Conservation (phyloP, 192 early-diverging fungal genomes). For the Lunasporangiospora selenospora region DNA sequence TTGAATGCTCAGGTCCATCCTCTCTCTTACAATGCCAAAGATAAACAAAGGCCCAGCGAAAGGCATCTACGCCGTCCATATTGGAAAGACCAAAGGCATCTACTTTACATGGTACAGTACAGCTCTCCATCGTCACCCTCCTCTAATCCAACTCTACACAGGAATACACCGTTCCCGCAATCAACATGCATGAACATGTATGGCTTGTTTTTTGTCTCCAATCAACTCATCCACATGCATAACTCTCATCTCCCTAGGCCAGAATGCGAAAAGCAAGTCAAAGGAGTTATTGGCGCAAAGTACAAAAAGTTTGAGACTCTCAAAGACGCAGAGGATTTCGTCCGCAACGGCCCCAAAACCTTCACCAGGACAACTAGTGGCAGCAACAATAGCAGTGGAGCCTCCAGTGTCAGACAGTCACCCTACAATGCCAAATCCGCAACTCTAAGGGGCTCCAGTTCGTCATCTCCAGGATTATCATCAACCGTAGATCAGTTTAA, state of each 20-base stretch:
- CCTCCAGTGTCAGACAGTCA: neutral
- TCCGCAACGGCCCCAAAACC: conserved; percentile 21
- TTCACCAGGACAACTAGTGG: conserved; percentile 11
- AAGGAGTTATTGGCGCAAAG: conserved; percentile 58
- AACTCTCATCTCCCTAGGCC: conserved; percentile 47
- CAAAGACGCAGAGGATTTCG: conserved; percentile 63
- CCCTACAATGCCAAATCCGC: conserved; percentile 5
- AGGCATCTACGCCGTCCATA: conserved; percentile 55
- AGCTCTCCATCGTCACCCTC: too few relatives aligned
- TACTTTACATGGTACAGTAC: conserved; percentile 52
- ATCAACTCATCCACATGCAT: neutral
- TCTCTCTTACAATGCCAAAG: conserved; percentile 30
- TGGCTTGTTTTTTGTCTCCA: neutral
- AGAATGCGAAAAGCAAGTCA: conserved; percentile 65
- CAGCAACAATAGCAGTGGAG: neutral
- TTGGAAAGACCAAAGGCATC: conserved; percentile 51
- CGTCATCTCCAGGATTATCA: neutral
- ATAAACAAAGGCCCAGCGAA: conserved; percentile 16
- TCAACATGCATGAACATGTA: too few relatives aligned
- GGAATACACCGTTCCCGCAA: too few relatives aligned
- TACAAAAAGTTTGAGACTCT: conserved; percentile 67
- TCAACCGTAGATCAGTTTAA: conserved; percentile 8
- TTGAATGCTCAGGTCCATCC: conserved; percentile 19
- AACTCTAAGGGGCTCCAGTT: neutral
- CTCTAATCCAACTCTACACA: too few relatives aligned